Conservation (phyloP, 176 grass and related monocot genomes). For the Eleusine coracana region DNA sequence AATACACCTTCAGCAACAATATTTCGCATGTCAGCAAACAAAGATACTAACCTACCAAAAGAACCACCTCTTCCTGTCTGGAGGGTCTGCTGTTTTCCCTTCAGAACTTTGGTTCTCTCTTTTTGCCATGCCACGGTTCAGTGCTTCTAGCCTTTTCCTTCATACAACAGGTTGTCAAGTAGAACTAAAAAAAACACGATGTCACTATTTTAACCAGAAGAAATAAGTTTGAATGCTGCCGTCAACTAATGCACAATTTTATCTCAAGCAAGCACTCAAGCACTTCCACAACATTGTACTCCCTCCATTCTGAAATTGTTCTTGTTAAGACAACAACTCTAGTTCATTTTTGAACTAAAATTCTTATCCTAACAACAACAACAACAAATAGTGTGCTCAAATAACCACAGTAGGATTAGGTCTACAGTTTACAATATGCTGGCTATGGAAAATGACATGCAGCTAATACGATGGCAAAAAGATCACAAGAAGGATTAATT, state of each 20-base stretch:
- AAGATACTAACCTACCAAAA: slow-evolving; percentile 37
- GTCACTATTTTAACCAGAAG: not conserved
- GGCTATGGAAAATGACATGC: not conserved
- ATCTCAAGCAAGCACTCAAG: not conserved
- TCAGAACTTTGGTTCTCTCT: slow-evolving; percentile 40
- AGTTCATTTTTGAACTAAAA: too few species aligned
- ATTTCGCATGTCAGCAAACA: slow-evolving; percentile 10
- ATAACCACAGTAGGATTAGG: not conserved
- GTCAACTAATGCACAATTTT: slow-evolving; percentile 1
- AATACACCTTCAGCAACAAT: slow-evolving; percentile 19
- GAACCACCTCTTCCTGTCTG: slow-evolving; percentile 46
- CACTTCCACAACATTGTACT: not conserved
- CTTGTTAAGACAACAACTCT: too few species aligned
- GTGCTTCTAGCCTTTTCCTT: slow-evolving; percentile 81
- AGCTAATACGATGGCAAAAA: not conserved
- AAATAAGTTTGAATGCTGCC: not conserved
- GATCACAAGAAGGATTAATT: not conserved
- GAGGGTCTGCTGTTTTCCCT: slow-evolving; percentile 1
- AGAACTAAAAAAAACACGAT: not conserved
- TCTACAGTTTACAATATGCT: not conserved
- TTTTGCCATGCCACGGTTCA: slow-evolving; percentile 71
- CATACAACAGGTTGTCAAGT: not conserved
- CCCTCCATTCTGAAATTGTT: too few species aligned
- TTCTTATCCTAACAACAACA: too few species aligned
- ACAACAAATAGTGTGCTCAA: not conserved